Percentiles rank a stretch among this genome's conserved stretches.
Evolutionary conservation across 2,329 filamentous ascomycete species (phyloP).

Genomic region (Neonectria coccinea): DNA sequence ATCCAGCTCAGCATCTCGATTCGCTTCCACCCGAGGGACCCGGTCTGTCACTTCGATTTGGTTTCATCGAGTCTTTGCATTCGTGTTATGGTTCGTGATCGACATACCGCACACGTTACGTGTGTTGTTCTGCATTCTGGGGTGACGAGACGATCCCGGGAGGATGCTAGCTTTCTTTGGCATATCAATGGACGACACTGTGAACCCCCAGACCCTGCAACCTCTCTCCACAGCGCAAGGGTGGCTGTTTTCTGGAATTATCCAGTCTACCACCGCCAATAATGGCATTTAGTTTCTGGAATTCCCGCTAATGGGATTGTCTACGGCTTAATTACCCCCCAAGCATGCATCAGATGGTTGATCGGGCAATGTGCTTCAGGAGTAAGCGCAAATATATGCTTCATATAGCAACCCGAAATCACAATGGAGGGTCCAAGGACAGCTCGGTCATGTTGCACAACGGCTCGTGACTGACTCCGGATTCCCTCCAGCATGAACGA

Average conservation of each 20-base stretch:
- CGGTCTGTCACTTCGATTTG: constrained; percentile 9
- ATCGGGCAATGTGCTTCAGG: background rate
- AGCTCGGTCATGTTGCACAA: constrained; percentile 1
- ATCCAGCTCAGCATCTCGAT: background rate
- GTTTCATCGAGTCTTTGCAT: constrained; percentile 3
- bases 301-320: background rate
- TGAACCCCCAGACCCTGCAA: constrained; percentile 2
- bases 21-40: background rate
- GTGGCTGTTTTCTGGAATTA: constrained; percentile 18
- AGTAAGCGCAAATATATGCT: background rate
- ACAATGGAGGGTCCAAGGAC: background rate
- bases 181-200: constrained; percentile 4
- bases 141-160: constrained; percentile 11
- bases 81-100: constrained; percentile 13
- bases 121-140: constrained; percentile 19
- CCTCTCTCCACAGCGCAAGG: constrained; percentile 13
- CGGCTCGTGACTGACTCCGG: background rate
- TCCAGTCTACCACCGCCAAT: background rate
- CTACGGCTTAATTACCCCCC: background rate
- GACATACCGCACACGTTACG: constrained; percentile 14
- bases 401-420: background rate
- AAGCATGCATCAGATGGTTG: too few relatives aligned
- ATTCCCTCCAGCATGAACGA: constrained; percentile 5
- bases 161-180: constrained; percentile 16
- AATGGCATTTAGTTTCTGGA: background rate